phyloP scores from a whole-genome alignment of 345 rosid species.

The Nasturtium officinale region DNA sequence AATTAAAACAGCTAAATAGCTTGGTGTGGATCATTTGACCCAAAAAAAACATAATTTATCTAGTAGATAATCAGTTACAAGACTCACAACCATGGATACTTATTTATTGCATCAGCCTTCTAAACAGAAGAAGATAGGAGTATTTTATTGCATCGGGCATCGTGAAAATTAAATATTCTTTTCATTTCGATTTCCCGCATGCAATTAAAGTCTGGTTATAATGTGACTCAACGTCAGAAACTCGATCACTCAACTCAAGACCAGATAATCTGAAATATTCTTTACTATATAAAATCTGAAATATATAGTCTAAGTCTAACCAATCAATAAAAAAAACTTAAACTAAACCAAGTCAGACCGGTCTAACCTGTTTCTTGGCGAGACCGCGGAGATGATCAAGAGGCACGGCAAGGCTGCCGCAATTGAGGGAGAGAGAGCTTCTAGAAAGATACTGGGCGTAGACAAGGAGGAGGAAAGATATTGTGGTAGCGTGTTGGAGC shows the following conservation, averaged over 20 bases:
- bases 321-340: not conserved
- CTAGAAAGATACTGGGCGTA: conserved; percentile 77
- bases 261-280: not conserved
- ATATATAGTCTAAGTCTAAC: not conserved
- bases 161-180: not conserved
- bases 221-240: not conserved
- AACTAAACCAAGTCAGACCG: not conserved
- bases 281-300: not conserved
- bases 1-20: no score
- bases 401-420: conserved; percentile 54
- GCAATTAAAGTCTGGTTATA: not conserved
- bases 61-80: no score
- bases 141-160: not conserved
- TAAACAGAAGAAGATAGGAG: not conserved
- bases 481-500: conserved; percentile 87
- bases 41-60: no score
- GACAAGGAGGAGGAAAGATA: conserved; percentile 81
- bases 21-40: no score
- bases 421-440: conserved; percentile 63
- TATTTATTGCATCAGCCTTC: not conserved
- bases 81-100: no score
- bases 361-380: conserved; percentile 72
- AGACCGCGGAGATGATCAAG: conserved; percentile 68
- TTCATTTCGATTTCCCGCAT: not conserved
- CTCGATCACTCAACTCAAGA: not conserved